phyloP scores from a whole-genome alignment of 2,329 filamentous ascomycete species.

The Raffaelea deltoideospora region DNA sequence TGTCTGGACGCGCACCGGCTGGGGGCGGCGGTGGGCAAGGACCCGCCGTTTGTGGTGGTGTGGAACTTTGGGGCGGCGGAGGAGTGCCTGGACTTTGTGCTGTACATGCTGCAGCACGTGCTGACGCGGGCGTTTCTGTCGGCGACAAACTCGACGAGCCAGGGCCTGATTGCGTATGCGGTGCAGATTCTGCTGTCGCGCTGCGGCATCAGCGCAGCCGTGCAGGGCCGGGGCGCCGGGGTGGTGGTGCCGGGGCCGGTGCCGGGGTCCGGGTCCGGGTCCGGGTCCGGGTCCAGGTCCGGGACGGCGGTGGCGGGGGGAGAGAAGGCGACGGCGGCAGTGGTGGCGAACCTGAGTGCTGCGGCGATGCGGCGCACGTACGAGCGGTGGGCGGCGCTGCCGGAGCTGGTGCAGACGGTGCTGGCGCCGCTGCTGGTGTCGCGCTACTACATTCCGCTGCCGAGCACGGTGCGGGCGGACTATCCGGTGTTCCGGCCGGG shows the following conservation, averaged over 20 bases:
- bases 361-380: slow-evolving; percentile 43
- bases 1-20: slow-evolving; percentile 84
- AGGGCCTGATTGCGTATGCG: slow-evolving; percentile 82
- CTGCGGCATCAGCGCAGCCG: slow-evolving; percentile 53
- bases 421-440: slow-evolving; percentile 82
- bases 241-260: too few species aligned
- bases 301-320: background rate
- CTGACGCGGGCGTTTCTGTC: slow-evolving; percentile 86
- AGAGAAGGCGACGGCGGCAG: background rate
- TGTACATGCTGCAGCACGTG: slow-evolving; percentile 74
- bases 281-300: slow-evolving; percentile 17
- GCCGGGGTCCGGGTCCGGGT: too few species aligned
- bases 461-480: slow-evolving; percentile 35
- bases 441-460: slow-evolving; percentile 57
- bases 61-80: slow-evolving; percentile 68
- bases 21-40: slow-evolving; percentile 60
- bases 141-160: slow-evolving; percentile 70
- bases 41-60: slow-evolving; percentile 69
- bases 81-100: slow-evolving; percentile 73
- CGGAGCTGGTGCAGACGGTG: slow-evolving; percentile 62
- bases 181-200: slow-evolving; percentile 83
- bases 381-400: slow-evolving; percentile 62
- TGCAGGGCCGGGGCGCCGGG: slow-evolving; percentile 10
- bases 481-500: slow-evolving; percentile 68
- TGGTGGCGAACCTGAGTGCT: slow-evolving; percentile 18